phyloP scores from a whole-genome alignment of 179 eudicot species.

The Beta lomatogona region DNA sequence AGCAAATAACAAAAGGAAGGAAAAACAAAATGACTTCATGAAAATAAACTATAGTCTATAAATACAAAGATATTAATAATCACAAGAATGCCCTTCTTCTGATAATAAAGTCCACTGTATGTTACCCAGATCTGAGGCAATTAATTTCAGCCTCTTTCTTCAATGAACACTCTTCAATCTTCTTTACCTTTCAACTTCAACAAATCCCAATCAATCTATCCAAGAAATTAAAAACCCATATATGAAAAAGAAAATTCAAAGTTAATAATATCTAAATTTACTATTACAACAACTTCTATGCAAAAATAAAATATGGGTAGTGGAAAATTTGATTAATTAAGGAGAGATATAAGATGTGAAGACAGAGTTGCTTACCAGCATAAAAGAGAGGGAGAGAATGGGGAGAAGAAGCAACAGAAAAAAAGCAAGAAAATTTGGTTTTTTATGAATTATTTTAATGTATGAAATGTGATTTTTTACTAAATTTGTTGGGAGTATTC shows the following conservation, averaged over 20 bases:
- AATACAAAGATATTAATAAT: not conserved
- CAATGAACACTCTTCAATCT: not conserved
- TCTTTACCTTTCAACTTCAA: not conserved
- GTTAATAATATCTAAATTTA: not conserved
- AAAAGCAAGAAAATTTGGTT: not conserved
- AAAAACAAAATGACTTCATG: not conserved
- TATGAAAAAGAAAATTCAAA: not conserved
- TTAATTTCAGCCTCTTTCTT: no score
- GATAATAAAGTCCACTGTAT: not conserved
- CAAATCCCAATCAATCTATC: slow-evolving; percentile 8
- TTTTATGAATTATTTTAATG: not conserved
- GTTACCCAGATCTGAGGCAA: slow-evolving; percentile 18
- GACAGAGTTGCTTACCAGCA: slow-evolving; percentile 8
- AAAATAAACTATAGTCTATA: not conserved
- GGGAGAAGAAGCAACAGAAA: slow-evolving; percentile 2
- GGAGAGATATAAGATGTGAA: not conserved
- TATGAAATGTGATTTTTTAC: not conserved
- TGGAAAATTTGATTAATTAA: no score
- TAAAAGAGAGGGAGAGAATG: slow-evolving; percentile 3
- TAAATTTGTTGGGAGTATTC: no score
- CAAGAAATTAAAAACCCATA: not conserved
- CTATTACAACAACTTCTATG: not conserved
- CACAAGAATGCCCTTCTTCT: slow-evolving; percentile 3
- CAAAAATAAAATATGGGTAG: not conserved
- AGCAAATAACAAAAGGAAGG: not conserved